These are phyloP conservation scores for Metschnikowia amazonensis DNA, from an alignment of 805 yeast species.

Conservation along the genomic window DNA sequence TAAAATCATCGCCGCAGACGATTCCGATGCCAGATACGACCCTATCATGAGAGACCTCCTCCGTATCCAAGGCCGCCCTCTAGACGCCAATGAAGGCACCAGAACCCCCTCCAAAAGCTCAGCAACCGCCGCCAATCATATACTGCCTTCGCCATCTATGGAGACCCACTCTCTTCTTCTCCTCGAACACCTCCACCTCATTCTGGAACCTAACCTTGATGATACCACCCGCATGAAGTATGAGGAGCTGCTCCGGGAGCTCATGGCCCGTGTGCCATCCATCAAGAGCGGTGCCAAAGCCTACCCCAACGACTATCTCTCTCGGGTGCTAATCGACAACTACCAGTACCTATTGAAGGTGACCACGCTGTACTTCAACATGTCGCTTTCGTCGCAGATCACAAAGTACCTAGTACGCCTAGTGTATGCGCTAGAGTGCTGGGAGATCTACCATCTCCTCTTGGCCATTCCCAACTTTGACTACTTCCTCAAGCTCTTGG, in stretches of 20 bases:
- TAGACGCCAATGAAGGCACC: slow-evolving; percentile 8
- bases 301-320: slow-evolving; percentile 36
- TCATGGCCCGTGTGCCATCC: slow-evolving; percentile 26
- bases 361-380: slow-evolving; percentile 33
- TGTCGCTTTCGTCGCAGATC: slow-evolving; percentile 36
- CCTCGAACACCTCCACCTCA: slow-evolving; percentile 26
- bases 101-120: no score
- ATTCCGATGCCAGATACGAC: slow-evolving; percentile 18
- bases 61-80: slow-evolving; percentile 21
- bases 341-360: slow-evolving; percentile 28
- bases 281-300: slow-evolving; percentile 7
- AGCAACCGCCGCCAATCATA: background rate
- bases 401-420: slow-evolving; percentile 38
- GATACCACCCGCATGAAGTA: slow-evolving; percentile 28
- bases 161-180: slow-evolving; percentile 31
- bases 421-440: slow-evolving; percentile 37
- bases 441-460: slow-evolving; percentile 43
- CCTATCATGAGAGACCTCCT: slow-evolving; percentile 32
- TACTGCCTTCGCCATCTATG: slow-evolving; percentile 14
- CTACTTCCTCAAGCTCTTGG: slow-evolving; percentile 31
- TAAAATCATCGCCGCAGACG: slow-evolving; percentile 5
- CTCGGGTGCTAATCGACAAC: slow-evolving; percentile 38
- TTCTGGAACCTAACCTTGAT: slow-evolving; percentile 28
- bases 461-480: slow-evolving; percentile 30
- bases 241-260: slow-evolving; percentile 25